Percentiles rank a stretch among this genome's conserved stretches.
Conservation (phyloP, 2,329 filamentous ascomycete genomes). For the Hawksworthiomyces lignivorus region DNA sequence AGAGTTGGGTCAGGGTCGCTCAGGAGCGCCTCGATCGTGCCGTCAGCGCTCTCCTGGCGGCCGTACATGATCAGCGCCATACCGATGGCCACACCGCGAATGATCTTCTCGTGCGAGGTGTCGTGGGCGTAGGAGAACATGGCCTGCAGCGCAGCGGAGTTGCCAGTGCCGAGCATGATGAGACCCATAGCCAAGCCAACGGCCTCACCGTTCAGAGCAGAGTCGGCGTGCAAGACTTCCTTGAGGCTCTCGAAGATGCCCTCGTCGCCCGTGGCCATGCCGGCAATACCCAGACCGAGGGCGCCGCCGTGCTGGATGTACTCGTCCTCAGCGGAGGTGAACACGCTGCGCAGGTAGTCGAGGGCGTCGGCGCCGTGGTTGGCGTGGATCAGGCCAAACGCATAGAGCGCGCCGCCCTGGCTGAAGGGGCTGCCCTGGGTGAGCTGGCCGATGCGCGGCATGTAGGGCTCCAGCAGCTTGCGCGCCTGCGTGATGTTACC, state of each 20-base stretch:
- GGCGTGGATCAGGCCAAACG: constrained; percentile 91
- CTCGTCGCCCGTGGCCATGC: constrained; percentile 91
- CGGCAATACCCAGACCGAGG: constrained; percentile 88
- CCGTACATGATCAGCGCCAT: constrained; percentile 99
- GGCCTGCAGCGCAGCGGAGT: constrained; percentile 83
- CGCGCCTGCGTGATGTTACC: constrained; percentile 90
- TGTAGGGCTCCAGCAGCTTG: constrained; percentile 89
- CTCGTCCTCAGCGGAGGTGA: constrained; percentile 72
- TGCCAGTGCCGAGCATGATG: constrained; percentile 97
- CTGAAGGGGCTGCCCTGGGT: constrained; percentile 85
- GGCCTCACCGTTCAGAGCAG: constrained; percentile 92
- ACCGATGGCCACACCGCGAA: constrained; percentile 86
- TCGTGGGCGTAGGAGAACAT: constrained; percentile 98
- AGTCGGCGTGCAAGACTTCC: constrained; percentile 83
- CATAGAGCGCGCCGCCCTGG: constrained; percentile 91
- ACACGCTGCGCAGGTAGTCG: constrained; percentile 69
- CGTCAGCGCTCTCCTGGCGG: constrained; percentile 88
- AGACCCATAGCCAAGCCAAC: constrained; percentile 94
- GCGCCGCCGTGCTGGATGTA: constrained; percentile 96
- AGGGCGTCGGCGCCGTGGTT: constrained; percentile 92
- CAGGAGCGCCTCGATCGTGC: constrained; percentile 85
- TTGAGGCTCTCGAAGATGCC: constrained; percentile 88
- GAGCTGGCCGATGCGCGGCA: constrained; percentile 69
- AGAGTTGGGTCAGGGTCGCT: constrained; percentile 90
- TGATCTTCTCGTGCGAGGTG: constrained; percentile 97